Percentiles rank a stretch among this genome's conserved stretches.
Evolutionary conservation across 805 yeast genomes (phyloP).

Genomic region (Cyberlindnera lachancei): DNA sequence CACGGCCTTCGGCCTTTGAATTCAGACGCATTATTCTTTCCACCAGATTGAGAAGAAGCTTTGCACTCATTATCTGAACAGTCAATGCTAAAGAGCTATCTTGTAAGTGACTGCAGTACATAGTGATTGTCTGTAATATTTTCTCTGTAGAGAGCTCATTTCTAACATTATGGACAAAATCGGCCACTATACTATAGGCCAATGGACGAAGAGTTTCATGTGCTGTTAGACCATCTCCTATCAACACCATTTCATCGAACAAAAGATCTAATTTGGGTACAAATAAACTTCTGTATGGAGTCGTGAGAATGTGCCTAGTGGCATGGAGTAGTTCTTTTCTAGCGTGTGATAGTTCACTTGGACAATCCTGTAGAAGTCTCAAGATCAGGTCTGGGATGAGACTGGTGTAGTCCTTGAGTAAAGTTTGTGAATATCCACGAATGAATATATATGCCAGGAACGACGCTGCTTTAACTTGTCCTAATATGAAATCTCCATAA

Average conservation of each 20-base stretch:
- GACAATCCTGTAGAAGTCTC: constrained; percentile 87
- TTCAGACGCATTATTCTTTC: constrained; percentile 81
- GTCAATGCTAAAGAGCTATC: constrained; percentile 80
- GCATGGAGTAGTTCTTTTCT: constrained; percentile 91
- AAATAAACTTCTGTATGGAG: constrained; percentile 76
- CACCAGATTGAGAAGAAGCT: constrained; percentile 75
- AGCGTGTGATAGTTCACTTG: constrained; percentile 85
- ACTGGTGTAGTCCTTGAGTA: constrained; percentile 45
- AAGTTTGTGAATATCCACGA: constrained; percentile 68
- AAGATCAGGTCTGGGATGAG: constrained; percentile 83
- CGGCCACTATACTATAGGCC: constrained; percentile 94
- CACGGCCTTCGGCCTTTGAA: constrained; percentile 67
- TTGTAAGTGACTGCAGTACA: constrained; percentile 72
- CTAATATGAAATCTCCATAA: constrained; percentile 81
- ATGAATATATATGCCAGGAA: constrained; percentile 88
- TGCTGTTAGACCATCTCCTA: constrained; percentile 90
- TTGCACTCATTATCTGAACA: constrained; percentile 96
- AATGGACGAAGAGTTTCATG: constrained; percentile 85
- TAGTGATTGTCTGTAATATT: constrained; percentile 78
- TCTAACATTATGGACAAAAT: constrained; percentile 87
- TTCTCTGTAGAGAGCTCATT: constrained; percentile 74
- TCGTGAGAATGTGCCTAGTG: constrained; percentile 87
- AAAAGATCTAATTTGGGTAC: constrained; percentile 78
- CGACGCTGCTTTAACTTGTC: constrained; percentile 95
- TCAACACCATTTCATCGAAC: constrained; percentile 78